A percentile compares a stretch with the other conserved stretches of the same genome.
Conservation (phyloP, 306 rosid species). For the Prosopis cineraria region DNA sequence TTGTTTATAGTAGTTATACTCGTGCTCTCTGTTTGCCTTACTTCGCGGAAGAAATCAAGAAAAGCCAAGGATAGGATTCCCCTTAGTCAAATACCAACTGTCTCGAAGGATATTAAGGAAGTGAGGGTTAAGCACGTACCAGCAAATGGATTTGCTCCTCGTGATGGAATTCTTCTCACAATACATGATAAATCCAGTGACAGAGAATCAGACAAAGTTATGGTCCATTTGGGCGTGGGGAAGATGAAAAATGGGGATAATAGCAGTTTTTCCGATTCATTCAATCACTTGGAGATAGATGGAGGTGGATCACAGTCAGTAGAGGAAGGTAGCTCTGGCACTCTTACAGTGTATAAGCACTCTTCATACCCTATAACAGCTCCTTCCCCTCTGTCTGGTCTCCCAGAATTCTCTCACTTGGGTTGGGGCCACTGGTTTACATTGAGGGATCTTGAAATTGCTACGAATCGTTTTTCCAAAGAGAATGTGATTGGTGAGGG, state of each 20-base stretch:
- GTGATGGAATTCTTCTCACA: slow-evolving; percentile 83
- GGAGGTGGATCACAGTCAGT: slow-evolving; percentile 71
- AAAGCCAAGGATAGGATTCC: slow-evolving; percentile 57
- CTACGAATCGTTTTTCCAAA: slow-evolving; percentile 77
- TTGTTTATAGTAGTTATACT: slow-evolving; percentile 72
- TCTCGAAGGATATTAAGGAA: slow-evolving; percentile 94
- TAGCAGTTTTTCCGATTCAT: slow-evolving; percentile 70
- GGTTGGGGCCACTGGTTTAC: slow-evolving; percentile 99
- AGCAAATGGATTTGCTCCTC: slow-evolving; percentile 66
- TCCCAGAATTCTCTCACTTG: slow-evolving; percentile 90
- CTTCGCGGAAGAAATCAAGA: slow-evolving; percentile 71
- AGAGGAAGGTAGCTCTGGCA: slow-evolving; percentile 82
- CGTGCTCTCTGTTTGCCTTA: slow-evolving; percentile 72
- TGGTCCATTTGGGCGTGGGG: slow-evolving; percentile 79
- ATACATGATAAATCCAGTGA: slow-evolving; percentile 81
- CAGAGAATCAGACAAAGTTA: slow-evolving; percentile 74
- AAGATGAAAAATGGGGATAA: slow-evolving; percentile 65
- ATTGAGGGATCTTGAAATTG: slow-evolving; percentile 85
- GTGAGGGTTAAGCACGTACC: slow-evolving; percentile 81
- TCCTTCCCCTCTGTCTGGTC: slow-evolving; percentile 81
- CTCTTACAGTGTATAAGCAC: slow-evolving; percentile 51
- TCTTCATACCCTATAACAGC: slow-evolving; percentile 72
- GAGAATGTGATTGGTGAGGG: slow-evolving; percentile 91
- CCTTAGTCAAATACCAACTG: slow-evolving; percentile 70
- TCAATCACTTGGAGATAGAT: slow-evolving; percentile 61